Evolutionary conservation across 2,329 filamentous ascomycete species (phyloP).

Genomic region (Colletotrichum siamense): DNA sequence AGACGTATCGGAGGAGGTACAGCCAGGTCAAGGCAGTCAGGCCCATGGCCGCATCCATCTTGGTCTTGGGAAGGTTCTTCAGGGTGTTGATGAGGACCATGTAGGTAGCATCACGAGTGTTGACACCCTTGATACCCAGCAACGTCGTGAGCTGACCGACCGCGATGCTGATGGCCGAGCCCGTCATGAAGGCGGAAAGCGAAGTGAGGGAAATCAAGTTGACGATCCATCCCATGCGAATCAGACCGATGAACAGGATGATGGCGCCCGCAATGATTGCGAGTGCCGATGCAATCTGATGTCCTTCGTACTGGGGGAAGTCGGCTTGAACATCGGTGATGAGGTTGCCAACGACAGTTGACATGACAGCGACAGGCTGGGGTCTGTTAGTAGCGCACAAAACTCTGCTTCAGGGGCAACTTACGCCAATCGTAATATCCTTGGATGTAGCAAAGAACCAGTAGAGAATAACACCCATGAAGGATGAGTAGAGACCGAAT

Average conservation of each 20-base stretch:
- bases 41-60: constrained; percentile 86
- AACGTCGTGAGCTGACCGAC: constrained; percentile 82
- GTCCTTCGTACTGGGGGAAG: constrained; percentile 62
- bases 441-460: constrained; percentile 99
- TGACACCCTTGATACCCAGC: constrained; percentile 79
- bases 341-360: constrained; percentile 85
- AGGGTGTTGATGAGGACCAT: constrained; percentile 82
- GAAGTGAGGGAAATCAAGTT: constrained; percentile 91
- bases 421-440: constrained; percentile 93
- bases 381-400: constrained; percentile 2
- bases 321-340: constrained; percentile 66
- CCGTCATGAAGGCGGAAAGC: constrained; percentile 96
- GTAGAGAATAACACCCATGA: constrained; percentile 93
- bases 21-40: constrained; percentile 81
- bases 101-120: constrained; percentile 81
- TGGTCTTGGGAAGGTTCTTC: constrained; percentile 69
- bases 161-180: constrained; percentile 88
- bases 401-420: constrained; percentile 36
- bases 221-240: constrained; percentile 87
- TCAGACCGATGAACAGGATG: constrained; percentile 78
- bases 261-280: constrained; percentile 80
- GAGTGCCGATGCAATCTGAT: constrained; percentile 79
- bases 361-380: constrained; percentile 93
- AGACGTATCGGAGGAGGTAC: constrained; percentile 74
- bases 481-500: constrained; percentile 92